phyloP scores from a whole-genome alignment of 805 yeast species.

The Teunomyces stri region DNA sequence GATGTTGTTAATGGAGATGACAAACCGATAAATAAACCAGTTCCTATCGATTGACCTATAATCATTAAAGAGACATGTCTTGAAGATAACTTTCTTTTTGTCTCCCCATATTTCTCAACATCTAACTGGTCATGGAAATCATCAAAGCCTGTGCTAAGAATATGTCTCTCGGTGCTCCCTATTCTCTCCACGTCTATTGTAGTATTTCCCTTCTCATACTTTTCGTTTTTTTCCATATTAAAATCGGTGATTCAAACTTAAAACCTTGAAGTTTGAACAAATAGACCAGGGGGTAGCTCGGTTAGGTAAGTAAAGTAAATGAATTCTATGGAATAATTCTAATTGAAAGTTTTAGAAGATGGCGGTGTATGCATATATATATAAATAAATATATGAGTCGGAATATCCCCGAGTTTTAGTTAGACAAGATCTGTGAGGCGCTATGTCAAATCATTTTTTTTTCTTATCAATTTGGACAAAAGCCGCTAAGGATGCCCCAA shows the following conservation, averaged over 20 bases:
- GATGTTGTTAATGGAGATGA: constrained; percentile 28
- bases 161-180: constrained; percentile 7
- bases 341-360: too few species aligned
- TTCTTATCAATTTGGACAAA: neutral
- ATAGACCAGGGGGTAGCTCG: neutral
- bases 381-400: neutral
- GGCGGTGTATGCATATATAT: neutral
- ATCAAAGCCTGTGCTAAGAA: constrained; percentile 6
- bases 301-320: too few species aligned
- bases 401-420: neutral
- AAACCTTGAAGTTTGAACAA: neutral
- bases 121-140: constrained; percentile 30
- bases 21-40: constrained; percentile 35
- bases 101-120: constrained; percentile 26
- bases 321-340: too few species aligned
- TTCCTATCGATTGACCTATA: constrained; percentile 35
- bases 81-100: constrained; percentile 26
- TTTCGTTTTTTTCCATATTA: neutral
- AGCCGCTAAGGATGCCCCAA: neutral
- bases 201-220: neutral
- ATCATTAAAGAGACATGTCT: constrained; percentile 36
- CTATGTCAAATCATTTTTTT: neutral
- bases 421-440: neutral
- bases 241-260: neutral
- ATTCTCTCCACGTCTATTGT: constrained; percentile 9